phyloP scores from a whole-genome alignment of 495 filamentous ascomycete genomes.

The Penicillium crystallinum region DNA sequence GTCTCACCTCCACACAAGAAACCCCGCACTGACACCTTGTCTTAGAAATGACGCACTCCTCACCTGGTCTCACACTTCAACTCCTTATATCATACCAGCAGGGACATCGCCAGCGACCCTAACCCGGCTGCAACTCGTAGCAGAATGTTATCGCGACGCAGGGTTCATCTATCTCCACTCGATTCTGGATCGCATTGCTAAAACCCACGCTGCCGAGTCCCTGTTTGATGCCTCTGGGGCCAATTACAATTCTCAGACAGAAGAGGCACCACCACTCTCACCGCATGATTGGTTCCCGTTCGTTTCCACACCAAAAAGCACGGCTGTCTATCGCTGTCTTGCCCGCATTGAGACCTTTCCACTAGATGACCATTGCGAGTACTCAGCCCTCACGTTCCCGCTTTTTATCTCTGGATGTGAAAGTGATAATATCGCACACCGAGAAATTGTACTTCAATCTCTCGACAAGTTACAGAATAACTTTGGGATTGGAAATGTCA shows the following conservation, averaged over 20 bases:
- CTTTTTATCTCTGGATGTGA: slow-evolving; percentile 41
- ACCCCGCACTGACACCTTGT: background rate
- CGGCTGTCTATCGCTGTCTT: slow-evolving; percentile 29
- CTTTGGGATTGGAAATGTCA: slow-evolving; percentile 42
- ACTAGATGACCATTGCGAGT: slow-evolving; percentile 38
- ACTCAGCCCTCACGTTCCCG: slow-evolving; percentile 42
- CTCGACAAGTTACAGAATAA: slow-evolving; percentile 31
- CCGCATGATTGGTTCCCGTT: slow-evolving; percentile 7
- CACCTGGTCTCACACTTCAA: slow-evolving; percentile 32
- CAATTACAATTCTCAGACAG: background rate
- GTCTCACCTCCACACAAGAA: background rate
- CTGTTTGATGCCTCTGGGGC: background rate
- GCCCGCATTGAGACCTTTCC: slow-evolving; percentile 23
- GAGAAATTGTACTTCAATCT: slow-evolving; percentile 25
- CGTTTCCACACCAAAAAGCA: slow-evolving; percentile 28
- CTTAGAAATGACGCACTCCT: slow-evolving; percentile 34
- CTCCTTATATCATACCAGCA: slow-evolving; percentile 30
- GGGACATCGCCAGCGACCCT: slow-evolving; percentile 28
- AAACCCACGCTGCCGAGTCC: background rate
- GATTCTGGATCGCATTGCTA: slow-evolving; percentile 30
- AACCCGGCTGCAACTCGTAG: slow-evolving; percentile 38
- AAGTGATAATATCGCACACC: slow-evolving; percentile 19
- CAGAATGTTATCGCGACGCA: slow-evolving; percentile 42
- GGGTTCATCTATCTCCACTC: slow-evolving; percentile 42
- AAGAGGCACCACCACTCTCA: background rate